Conservation (phyloP, 306 rosid species). For the Rosa chinensis region DNA sequence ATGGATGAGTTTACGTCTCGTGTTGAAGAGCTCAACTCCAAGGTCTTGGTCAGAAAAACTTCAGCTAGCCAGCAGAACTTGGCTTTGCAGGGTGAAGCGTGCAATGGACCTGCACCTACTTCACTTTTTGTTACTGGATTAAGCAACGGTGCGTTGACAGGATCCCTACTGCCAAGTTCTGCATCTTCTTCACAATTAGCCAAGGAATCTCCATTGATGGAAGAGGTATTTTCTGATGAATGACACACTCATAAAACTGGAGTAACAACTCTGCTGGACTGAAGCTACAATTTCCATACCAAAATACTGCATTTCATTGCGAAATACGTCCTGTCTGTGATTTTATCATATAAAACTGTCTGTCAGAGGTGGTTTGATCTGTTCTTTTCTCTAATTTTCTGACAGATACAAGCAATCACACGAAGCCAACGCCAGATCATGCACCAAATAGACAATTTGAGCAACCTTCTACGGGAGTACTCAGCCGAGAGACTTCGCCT, state of each 20-base stretch:
- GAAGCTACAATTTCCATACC: background rate
- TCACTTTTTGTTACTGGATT: slow-evolving; percentile 67
- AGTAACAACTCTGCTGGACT: background rate
- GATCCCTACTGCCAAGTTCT: slow-evolving; percentile 72
- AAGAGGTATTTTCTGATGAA: slow-evolving; percentile 56
- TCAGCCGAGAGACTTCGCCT: slow-evolving; percentile 53
- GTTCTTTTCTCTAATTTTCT: background rate
- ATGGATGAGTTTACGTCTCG: slow-evolving; percentile 97
- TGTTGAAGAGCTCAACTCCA: slow-evolving; percentile 82
- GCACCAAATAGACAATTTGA: slow-evolving; percentile 78
- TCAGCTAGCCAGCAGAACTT: slow-evolving; percentile 88
- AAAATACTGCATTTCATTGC: background rate
- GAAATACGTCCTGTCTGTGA: background rate
- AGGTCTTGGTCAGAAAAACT: slow-evolving; percentile 44
- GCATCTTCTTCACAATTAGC: slow-evolving; percentile 78
- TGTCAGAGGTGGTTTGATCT: background rate
- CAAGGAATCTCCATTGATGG: slow-evolving; percentile 75
- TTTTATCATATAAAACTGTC: background rate
- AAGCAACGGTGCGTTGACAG: slow-evolving; percentile 75
- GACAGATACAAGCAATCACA: slow-evolving; percentile 60
- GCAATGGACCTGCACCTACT: slow-evolving; percentile 82
- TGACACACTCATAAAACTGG: background rate
- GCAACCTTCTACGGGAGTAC: slow-evolving; percentile 72
- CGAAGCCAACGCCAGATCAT: slow-evolving; percentile 82
- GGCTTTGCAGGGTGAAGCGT: slow-evolving; percentile 67